Evolutionary conservation across 1,139 yeast species (phyloP).

Genomic region (Hyphopichia burtonii): DNA sequence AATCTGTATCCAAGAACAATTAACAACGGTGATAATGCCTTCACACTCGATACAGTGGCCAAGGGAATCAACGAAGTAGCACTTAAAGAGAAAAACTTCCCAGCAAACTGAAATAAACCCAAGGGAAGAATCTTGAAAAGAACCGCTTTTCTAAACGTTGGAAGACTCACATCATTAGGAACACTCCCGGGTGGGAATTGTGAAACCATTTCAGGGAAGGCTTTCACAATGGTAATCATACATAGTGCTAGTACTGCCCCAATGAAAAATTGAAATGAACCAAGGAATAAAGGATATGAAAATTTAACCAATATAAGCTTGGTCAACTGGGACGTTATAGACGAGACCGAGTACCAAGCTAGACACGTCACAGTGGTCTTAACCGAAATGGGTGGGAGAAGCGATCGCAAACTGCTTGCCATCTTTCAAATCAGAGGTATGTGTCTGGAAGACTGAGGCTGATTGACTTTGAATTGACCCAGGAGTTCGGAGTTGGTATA

Average conservation of each 20-base stretch:
- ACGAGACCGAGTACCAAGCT: constrained; percentile 46
- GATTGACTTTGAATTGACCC: too few species aligned
- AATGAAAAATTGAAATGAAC: constrained; percentile 48
- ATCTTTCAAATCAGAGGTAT: neutral
- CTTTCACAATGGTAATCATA: constrained; percentile 19
- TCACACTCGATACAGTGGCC: constrained; percentile 40
- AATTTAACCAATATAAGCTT: constrained; percentile 41
- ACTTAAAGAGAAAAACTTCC: constrained; percentile 36
- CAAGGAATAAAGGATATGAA: constrained; percentile 48
- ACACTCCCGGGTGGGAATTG: constrained; percentile 34
- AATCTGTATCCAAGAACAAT: constrained; percentile 36
- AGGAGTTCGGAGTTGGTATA: neutral
- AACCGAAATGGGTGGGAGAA: constrained; percentile 30
- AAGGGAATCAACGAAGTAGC: constrained; percentile 41
- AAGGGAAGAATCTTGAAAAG: constrained; percentile 35
- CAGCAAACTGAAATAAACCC: constrained; percentile 39
- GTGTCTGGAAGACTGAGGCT: too few species aligned
- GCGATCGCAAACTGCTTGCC: neutral
- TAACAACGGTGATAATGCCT: constrained; percentile 40
- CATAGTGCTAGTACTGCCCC: constrained; percentile 33
- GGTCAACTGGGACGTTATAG: constrained; percentile 49
- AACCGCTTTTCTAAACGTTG: constrained; percentile 20
- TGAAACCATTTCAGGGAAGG: constrained; percentile 17
- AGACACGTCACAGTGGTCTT: constrained; percentile 33
- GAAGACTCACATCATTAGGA: constrained; percentile 19